Percentiles rank a stretch among this genome's conserved stretches.
Conservation (phyloP, 768 basidiomycete genomes). For the Serendipita sp. region DNA sequence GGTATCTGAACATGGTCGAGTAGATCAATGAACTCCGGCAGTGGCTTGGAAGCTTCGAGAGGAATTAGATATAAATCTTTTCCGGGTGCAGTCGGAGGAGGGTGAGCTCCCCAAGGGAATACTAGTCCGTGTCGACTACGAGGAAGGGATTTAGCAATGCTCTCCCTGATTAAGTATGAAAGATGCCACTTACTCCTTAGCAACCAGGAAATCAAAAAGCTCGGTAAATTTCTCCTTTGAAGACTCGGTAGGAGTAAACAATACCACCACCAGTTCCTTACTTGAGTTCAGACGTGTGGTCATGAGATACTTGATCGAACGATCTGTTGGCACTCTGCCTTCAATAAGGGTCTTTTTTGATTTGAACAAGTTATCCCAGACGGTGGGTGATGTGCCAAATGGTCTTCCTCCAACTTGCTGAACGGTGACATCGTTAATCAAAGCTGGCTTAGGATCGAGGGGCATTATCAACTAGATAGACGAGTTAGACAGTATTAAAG, state of each 20-base stretch:
- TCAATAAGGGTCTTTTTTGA: slow-evolving; percentile 55
- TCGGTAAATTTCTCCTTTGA: slow-evolving; percentile 36
- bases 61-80: slow-evolving; percentile 81
- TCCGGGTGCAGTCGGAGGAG: slow-evolving; percentile 58
- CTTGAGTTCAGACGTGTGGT: slow-evolving; percentile 58
- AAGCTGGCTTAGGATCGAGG: slow-evolving; percentile 34
- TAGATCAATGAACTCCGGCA: slow-evolving; percentile 77
- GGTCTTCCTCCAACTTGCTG: slow-evolving; percentile 66
- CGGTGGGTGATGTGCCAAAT: slow-evolving; percentile 35
- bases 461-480: slow-evolving; percentile 55
- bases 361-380: slow-evolving; percentile 70
- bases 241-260: slow-evolving; percentile 39
- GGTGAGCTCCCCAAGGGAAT: slow-evolving; percentile 68
- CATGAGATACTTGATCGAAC: slow-evolving; percentile 60
- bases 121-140: slow-evolving; percentile 68
- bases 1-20: slow-evolving; percentile 61
- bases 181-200: slow-evolving; percentile 42
- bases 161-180: slow-evolving; percentile 1
- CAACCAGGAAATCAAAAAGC: slow-evolving; percentile 48
- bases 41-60: slow-evolving; percentile 39
- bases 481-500: slow-evolving; percentile 2
- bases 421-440: slow-evolving; percentile 50
- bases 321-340: slow-evolving; percentile 64
- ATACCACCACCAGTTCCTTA: slow-evolving; percentile 67
- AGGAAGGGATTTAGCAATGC: slow-evolving; percentile 11